Conservation (phyloP, 1,284 basidiomycete genomes). For the Hemileia vastatrix region DNA sequence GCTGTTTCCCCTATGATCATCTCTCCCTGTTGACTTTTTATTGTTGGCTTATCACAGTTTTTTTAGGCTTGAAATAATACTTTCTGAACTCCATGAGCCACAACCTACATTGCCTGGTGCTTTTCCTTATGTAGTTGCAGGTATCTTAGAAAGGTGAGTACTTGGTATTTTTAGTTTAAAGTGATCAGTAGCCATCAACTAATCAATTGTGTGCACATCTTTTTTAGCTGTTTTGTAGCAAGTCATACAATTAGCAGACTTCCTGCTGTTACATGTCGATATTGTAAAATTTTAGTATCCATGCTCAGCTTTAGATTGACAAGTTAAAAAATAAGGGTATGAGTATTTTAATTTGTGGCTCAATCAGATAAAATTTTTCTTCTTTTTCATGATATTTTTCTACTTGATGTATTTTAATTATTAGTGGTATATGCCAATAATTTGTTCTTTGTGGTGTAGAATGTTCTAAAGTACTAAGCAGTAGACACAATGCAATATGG, state of each 20-base stretch:
- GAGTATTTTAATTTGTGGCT: no score
- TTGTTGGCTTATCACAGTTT: not conserved
- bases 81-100: slow-evolving; percentile 15
- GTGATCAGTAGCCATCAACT: not conserved
- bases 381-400: not conserved
- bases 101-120: slow-evolving; percentile 42
- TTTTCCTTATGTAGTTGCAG: slow-evolving; percentile 48
- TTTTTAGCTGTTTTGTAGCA: slow-evolving; percentile 44
- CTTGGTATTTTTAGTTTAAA: not conserved
- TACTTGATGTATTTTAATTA: not conserved
- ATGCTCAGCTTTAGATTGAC: slow-evolving; percentile 48
- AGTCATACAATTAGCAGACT: slow-evolving; percentile 41
- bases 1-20: not conserved
- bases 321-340: slow-evolving; percentile 50
- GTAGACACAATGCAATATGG: no score
- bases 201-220: not conserved
- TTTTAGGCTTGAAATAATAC: slow-evolving; percentile 14
- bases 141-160: slow-evolving; percentile 47
- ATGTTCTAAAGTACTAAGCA: no score
- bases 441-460: slow-evolving; percentile 49
- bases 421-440: slow-evolving; percentile 50
- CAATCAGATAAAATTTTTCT: not conserved
- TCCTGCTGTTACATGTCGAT: slow-evolving; percentile 34
- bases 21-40: not conserved
- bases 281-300: slow-evolving; percentile 45